Evolutionary conservation across 139 green algal species (phyloP), one percentile per base, ranked within the genome.

Genomic region (Eudorina sp.): DNA sequence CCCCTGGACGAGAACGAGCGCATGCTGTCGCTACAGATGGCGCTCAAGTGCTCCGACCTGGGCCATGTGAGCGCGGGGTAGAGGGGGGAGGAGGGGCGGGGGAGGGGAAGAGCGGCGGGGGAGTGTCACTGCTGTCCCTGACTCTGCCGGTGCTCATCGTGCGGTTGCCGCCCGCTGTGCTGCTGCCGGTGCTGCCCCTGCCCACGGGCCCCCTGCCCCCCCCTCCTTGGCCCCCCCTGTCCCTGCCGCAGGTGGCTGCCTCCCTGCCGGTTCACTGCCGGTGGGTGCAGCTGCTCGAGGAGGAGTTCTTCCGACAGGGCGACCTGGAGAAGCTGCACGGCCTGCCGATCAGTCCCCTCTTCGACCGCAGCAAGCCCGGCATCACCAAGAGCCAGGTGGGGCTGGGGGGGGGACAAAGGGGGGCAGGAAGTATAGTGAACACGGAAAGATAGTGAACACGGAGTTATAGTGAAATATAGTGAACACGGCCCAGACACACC

Each of bases 291-390:
- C 46, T 62, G 13, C 89, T 96, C 29, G 93, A 96, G 73, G 90
- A 95, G 84, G 93, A 95, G 92, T 88, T 88, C 53, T 94, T 94
- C 86, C 51, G 76, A 40, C 93, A 95, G 81, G 93, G 93, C 13
- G 93, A 95, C 77, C 40, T 78, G 11, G 93, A 95, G 90, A 60
- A 76, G 64, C 23, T 23, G 51, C 48, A 84, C 38, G 46, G 78
- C 53, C 72, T 94, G 85, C 68, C 88, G 2, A 41, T 93, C 36
- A 94, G 90, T 11, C 83, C 92, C 23, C 88, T 95, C 3, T 94
- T 94, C 72, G 92, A 95, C 88, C 81, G 93, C n/a, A 53, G n/a
- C 64, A 94, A 94, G 69, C 76, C 86, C 29, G 93, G 93, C 62
- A 88, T 95, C 60, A 93, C 88, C 70, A 94, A 94, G 88, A 93